phyloP scores from a whole-genome alignment of 495 filamentous ascomycete species.

The Penicillium ucsense region DNA sequence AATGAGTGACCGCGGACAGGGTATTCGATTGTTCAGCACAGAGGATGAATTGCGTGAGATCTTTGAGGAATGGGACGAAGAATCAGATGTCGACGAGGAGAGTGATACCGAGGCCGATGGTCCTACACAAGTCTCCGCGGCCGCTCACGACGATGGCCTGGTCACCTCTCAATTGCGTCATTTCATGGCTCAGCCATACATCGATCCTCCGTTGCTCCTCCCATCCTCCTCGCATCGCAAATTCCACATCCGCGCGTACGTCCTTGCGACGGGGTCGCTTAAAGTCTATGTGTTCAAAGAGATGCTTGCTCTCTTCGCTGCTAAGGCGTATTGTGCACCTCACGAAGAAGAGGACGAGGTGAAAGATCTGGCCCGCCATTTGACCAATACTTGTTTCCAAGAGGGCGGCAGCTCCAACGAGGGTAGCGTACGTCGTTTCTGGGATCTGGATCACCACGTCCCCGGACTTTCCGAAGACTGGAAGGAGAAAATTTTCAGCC shows the following conservation, averaged over 20 bases:
- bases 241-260: constrained; percentile 92
- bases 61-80: constrained; percentile 80
- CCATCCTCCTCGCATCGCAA: constrained; percentile 57
- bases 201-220: constrained; percentile 77
- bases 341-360: constrained; percentile 37
- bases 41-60: constrained; percentile 71
- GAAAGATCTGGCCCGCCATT: constrained; percentile 54
- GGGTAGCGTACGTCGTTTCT: constrained; percentile 60
- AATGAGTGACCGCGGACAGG: constrained; percentile 94
- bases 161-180: constrained; percentile 87
- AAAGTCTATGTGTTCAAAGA: constrained; percentile 77
- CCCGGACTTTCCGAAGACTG: constrained; percentile 30
- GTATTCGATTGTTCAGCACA: constrained; percentile 77
- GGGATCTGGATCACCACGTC: constrained; percentile 45
- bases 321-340: constrained; percentile 48
- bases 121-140: constrained; percentile 10
- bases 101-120: constrained; percentile 23
- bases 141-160: constrained; percentile 39
- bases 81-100: constrained; percentile 32
- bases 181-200: constrained; percentile 94
- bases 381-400: constrained; percentile 96
- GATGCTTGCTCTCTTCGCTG: constrained; percentile 90
- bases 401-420: constrained; percentile 40
- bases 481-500: constrained; percentile 55
- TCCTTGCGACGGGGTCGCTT: constrained; percentile 66